Evolutionary conservation across 2,329 filamentous ascomycete genomes (phyloP).

Genomic region (Periconia digitata): DNA sequence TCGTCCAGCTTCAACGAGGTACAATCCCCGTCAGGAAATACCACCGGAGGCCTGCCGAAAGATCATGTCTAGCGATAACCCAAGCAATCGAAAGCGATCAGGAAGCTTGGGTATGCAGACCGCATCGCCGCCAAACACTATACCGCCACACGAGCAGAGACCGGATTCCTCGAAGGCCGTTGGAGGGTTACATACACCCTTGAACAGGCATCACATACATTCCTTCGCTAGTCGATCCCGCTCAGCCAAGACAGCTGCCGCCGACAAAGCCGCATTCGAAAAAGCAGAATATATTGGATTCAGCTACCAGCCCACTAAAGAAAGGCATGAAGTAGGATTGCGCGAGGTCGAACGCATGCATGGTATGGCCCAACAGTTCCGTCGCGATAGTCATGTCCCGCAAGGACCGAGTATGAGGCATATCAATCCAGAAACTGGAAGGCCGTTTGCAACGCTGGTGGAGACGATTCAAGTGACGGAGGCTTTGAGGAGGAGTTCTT

Average conservation of each 20-base stretch:
- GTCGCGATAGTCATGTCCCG: not conserved
- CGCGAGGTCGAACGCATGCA: conserved; percentile 2
- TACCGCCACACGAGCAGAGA: not conserved
- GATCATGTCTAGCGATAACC: too few species aligned
- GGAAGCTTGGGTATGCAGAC: too few species aligned
- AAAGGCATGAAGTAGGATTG: not conserved
- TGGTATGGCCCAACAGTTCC: conserved; percentile 3
- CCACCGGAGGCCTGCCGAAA: too few species aligned
- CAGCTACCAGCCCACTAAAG: not conserved
- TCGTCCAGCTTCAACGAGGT: too few species aligned
- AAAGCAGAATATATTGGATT: conserved; percentile 3
- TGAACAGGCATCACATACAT: not conserved
- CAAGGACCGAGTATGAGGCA: conserved; percentile 2
- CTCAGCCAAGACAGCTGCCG: not conserved
- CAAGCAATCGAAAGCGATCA: too few species aligned
- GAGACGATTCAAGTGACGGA: conserved; percentile 5
- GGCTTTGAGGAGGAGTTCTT: conserved; percentile 2
- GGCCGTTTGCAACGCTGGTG: not conserved
- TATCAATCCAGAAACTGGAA: not conserved
- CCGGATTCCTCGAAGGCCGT: not conserved
- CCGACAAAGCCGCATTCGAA: conserved; percentile 4
- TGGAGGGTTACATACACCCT: not conserved
- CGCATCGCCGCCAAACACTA: not conserved
- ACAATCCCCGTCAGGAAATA: too few species aligned
- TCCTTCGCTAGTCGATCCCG: conserved; percentile 3